A percentile compares a stretch with the other conserved stretches of the same genome.
phyloP scores from a whole-genome alignment of 352 stramenopile species.

The Pythium oligandrum region DNA sequence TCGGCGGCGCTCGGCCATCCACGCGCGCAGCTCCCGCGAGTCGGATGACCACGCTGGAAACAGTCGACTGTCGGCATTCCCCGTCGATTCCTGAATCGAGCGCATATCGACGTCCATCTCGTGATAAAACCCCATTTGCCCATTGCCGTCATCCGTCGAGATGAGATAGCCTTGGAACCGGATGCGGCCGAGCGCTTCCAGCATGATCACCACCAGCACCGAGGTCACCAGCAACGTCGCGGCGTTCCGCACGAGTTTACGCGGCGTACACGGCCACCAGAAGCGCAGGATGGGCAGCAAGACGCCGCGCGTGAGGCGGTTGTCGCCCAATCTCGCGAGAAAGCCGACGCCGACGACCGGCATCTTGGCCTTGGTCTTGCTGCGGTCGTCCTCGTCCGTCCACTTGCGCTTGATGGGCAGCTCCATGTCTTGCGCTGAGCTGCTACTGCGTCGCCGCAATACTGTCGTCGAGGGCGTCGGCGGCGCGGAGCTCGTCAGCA shows the following conservation, averaged over 20 bases:
- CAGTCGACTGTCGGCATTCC: conserved; percentile 31
- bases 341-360: background rate
- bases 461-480: no score
- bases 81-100: conserved; percentile 27
- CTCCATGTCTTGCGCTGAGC: conserved; percentile 2
- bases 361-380: conserved; percentile 2
- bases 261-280: conserved; percentile 17
- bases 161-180: conserved; percentile 52
- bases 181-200: conserved; percentile 48
- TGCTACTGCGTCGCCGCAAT: background rate
- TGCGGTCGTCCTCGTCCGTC: conserved; percentile 14
- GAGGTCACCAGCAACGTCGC: conserved; percentile 23
- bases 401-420: conserved; percentile 7
- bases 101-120: conserved; percentile 79
- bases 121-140: conserved; percentile 68
- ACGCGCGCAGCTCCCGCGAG: conserved; percentile 49
- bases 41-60: conserved; percentile 35
- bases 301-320: conserved; percentile 7
- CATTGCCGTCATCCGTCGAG: conserved; percentile 26
- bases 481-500: no score
- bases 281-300: conserved; percentile 11
- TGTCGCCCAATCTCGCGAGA: background rate
- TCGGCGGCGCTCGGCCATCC: conserved; percentile 51
- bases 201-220: conserved; percentile 18
- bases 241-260: conserved; percentile 13